These are phyloP conservation scores for Collybiopsis confluens DNA, from an alignment of 768 basidiomycete genomes.

Conservation along the genomic window DNA sequence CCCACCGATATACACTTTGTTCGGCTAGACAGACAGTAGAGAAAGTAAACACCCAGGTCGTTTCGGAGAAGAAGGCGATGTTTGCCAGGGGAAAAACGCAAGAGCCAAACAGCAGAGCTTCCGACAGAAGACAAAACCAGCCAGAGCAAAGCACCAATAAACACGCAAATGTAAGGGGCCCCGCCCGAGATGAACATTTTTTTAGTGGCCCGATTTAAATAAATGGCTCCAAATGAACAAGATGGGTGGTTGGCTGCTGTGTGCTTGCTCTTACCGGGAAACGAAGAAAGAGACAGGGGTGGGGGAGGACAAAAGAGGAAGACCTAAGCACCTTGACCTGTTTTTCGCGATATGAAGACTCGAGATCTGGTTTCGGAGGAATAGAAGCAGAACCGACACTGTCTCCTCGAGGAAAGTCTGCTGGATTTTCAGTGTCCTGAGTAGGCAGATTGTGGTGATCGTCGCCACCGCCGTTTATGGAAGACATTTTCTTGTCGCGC, in stretches of 20 bases:
- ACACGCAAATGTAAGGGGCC: not conserved
- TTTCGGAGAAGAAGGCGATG: constrained; percentile 44
- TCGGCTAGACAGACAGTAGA: constrained; percentile 69
- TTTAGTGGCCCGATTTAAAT: not conserved
- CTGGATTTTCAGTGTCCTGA: not conserved
- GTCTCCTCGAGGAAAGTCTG: constrained; percentile 48
- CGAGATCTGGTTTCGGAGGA: constrained; percentile 6
- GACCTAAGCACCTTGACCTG: constrained; percentile 87
- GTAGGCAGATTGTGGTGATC: not conserved
- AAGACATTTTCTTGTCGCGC: constrained; percentile 28
- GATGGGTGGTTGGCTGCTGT: not conserved
- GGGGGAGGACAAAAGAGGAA: constrained; percentile 22
- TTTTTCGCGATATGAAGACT: constrained; percentile 52
- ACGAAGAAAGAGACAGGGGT: constrained; percentile 11
- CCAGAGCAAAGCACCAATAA: constrained; percentile 7
- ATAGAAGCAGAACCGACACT: constrained; percentile 36
- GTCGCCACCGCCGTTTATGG: constrained; percentile 40
- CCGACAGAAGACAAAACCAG: constrained; percentile 15
- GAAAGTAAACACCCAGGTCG: constrained; percentile 63
- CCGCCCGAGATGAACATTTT: too few species aligned
- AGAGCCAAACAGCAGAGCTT: constrained; percentile 18
- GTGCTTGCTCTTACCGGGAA: constrained; percentile 8
- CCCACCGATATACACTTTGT: constrained; percentile 91
- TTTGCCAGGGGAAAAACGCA: constrained; percentile 28
- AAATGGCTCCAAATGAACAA: not conserved